These are phyloP conservation scores for Saitozyma podzolica DNA, from an alignment of 768 basidiomycete species.

Conservation along the genomic window DNA sequence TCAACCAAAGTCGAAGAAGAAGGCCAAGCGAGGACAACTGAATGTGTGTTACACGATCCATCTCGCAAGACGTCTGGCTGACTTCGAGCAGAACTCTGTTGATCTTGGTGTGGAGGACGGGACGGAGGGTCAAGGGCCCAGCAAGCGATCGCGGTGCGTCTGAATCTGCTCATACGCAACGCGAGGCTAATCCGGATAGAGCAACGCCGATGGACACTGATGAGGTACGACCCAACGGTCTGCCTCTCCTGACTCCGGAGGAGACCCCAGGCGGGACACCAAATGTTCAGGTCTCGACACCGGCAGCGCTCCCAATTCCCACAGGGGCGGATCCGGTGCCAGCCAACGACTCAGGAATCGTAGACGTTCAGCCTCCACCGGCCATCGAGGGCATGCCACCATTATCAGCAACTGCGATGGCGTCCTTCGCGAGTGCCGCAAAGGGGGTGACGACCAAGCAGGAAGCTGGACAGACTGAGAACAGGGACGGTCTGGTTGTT, in stretches of 20 bases:
- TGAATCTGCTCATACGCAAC: not conserved
- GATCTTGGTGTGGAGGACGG: conserved; percentile 29
- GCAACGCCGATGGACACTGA: conserved; percentile 11
- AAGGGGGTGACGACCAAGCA: conserved; percentile 35
- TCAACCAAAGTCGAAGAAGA: conserved; percentile 44
- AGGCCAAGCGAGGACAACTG: conserved; percentile 38
- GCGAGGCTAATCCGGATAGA: conserved; percentile 5
- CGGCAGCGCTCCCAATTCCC: conserved; percentile 17
- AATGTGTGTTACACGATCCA: conserved; percentile 19
- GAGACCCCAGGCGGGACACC: conserved; percentile 4
- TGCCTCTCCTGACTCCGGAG: not conserved
- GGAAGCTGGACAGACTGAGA: conserved; percentile 13
- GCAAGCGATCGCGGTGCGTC: conserved; percentile 42
- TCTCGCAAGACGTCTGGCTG: conserved; percentile 2
- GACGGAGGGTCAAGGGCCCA: conserved; percentile 36
- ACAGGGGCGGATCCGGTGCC: conserved; percentile 27
- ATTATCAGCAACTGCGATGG: conserved; percentile 32
- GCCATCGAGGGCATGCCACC: conserved; percentile 38
- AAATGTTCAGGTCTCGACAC: conserved; percentile 4
- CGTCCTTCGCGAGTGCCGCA: conserved; percentile 42
- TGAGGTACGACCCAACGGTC: conserved; percentile 5
- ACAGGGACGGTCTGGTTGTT: conserved; percentile 33
- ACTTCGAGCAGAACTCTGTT: conserved; percentile 12
- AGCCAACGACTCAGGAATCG: conserved; percentile 8
- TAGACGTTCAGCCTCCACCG: conserved; percentile 35